Percentiles rank a stretch among this genome's conserved stretches.
These are phyloP conservation scores for Pseudoneurospora amorphoporcata DNA, from an alignment of 495 filamentous ascomycete genomes.

Conservation along the genomic window DNA sequence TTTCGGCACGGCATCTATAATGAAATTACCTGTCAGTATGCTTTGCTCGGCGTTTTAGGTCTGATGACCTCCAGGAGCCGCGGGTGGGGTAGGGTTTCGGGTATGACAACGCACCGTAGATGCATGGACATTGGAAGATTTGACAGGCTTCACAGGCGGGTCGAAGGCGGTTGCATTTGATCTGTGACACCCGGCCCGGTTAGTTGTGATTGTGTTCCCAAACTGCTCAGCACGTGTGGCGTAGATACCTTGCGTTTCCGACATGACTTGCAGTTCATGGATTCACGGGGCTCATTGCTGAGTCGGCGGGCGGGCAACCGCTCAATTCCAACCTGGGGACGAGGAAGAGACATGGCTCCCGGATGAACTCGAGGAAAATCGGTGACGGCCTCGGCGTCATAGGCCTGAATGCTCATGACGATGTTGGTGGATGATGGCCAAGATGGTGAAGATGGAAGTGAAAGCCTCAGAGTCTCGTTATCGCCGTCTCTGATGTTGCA, in stretches of 20 bases:
- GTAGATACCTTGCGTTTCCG: conserved; percentile 67
- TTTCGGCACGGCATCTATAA: conserved; percentile 72
- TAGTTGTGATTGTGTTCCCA: conserved; percentile 2
- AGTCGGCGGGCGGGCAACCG: conserved; percentile 62
- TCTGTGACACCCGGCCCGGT: conserved; percentile 36
- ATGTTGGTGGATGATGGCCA: not conserved
- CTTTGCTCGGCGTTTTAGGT: not conserved
- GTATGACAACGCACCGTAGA: conserved; percentile 56
- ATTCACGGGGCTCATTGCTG: conserved; percentile 68
- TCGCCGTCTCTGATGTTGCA: conserved; percentile 1
- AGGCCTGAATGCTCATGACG: conserved; percentile 15
- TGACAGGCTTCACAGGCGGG: conserved; percentile 83
- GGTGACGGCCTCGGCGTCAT: conserved; percentile 18
- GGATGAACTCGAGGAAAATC: conserved; percentile 24
- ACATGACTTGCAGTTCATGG: conserved; percentile 92
- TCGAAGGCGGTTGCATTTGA: conserved; percentile 79
- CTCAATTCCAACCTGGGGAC: conserved; percentile 78
- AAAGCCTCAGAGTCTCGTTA: not conserved
- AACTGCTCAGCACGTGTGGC: not conserved
- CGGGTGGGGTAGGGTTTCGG: not conserved
- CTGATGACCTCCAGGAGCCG: not conserved
- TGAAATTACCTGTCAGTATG: conserved; percentile 1
- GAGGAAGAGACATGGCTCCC: conserved; percentile 42
- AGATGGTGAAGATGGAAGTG: not conserved
- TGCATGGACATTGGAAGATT: conserved; percentile 77